phyloP scores from a whole-genome alignment of 805 yeast genomes.

The Starmerella gropengiesseri region DNA sequence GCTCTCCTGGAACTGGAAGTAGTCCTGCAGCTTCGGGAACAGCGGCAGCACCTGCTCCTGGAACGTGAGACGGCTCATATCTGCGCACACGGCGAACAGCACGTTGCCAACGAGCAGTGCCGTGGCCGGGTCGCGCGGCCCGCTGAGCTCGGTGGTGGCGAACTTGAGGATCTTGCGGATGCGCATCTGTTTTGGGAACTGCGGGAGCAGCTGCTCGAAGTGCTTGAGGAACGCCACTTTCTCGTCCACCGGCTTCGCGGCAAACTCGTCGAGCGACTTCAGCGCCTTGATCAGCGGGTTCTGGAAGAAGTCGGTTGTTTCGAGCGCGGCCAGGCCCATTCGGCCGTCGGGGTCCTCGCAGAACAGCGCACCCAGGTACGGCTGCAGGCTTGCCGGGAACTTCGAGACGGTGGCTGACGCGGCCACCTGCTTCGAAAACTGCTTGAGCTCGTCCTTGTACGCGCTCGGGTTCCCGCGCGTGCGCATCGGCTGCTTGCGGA shows the following conservation, averaged over 20 bases:
- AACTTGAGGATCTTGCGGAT: constrained; percentile 67
- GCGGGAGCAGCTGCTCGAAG: constrained; percentile 40
- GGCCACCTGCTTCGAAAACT: constrained; percentile 27
- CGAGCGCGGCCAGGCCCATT: constrained; percentile 51
- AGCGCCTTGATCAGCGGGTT: constrained; percentile 73
- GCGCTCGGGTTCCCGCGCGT: constrained; percentile 42
- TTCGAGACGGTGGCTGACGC: constrained; percentile 32
- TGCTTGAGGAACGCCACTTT: constrained; percentile 59
- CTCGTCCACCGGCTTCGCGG: constrained; percentile 60
- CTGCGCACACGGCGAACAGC: constrained; percentile 38
- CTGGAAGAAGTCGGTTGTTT: constrained; percentile 66
- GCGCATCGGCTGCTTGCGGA: constrained; percentile 38
- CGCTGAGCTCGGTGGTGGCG: constrained; percentile 40
- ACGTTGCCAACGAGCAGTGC: constrained; percentile 19
- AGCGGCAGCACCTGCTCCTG: constrained; percentile 53
- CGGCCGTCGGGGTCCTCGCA: constrained; percentile 46
- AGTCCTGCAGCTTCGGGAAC: constrained; percentile 32
- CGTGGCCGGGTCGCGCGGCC: constrained; percentile 24
- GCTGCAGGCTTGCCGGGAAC: constrained; percentile 42
- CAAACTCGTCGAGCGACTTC: constrained; percentile 70
- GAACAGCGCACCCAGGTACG: constrained; percentile 29
- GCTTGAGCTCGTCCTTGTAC: constrained; percentile 39
- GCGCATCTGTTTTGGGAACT: constrained; percentile 48
- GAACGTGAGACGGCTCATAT: constrained; percentile 66
- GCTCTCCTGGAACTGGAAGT: constrained; percentile 35